Base-by-base conservation (phyloP, 495 filamentous ascomycete species). In the Rusavskia elegans region DNA sequence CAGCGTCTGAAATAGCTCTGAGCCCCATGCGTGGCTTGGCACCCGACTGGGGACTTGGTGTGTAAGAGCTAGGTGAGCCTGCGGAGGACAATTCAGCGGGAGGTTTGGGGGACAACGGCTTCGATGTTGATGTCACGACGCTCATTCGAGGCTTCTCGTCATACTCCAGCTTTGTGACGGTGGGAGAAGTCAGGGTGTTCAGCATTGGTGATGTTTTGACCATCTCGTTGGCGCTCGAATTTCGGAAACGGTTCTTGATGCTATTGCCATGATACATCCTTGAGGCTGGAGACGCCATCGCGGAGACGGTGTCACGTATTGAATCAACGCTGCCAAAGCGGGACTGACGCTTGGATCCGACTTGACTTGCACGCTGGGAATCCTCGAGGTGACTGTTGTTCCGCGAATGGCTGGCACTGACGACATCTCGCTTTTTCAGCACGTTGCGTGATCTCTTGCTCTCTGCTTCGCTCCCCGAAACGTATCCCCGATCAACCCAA, bases 391-490 rank as follows among this genome's bases (percentile, higher is more conserved):
- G 82, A 59, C 82, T 88, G 27, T 80, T 77, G 53, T 85, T 81
- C 37, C 75, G 70, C 30, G 78, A 77, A 65, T 82, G 79, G 46
- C 55, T 65, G 27, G 70, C 63, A 50, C 72, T 72, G 23, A 64
- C 61, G 21, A 77, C 79, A 52, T 82, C 79, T 49, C 84, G 81
- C 68, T 95, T 97, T 61, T 83, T 80, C 55, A 95, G 68, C 48
- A 89, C 75, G 61, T 88, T 92, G 48, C 85, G 77, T 41, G 69
- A 73, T 55, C 68, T 71, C 46, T 81, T 79, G n/a, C 74, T 69
- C 53, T 95, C 87, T 8, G 79, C 69, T 60, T 98, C 92, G 10
- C 84, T 82, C 6, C 88, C 87, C 1, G 92, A 97, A 62, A 95
- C 94, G 64, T 97, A 97, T 19, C 89, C 92, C 21, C 87, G 80